A percentile compares a stretch with the other conserved stretches of the same genome.
phyloP scores from a whole-genome alignment of 2,329 filamentous ascomycete genomes.

The Arthrobotrys iridis region DNA sequence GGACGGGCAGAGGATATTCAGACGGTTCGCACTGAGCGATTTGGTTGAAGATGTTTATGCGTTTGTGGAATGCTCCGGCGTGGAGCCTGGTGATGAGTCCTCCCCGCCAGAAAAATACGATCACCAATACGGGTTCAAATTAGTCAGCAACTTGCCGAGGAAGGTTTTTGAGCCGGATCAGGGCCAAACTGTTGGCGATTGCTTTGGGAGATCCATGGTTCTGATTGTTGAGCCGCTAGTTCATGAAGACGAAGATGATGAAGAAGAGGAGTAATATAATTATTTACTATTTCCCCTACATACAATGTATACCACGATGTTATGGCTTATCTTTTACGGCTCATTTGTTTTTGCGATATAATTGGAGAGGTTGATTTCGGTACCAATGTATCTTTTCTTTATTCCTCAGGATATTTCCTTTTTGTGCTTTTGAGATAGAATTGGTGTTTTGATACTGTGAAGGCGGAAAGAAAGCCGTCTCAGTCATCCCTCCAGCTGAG shows the following conservation, averaged over 20 bases:
- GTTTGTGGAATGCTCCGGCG: conserved; percentile 89
- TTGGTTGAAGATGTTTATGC: conserved; percentile 90
- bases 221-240: conserved; percentile 81
- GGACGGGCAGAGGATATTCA: conserved; percentile 77
- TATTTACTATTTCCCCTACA: background rate
- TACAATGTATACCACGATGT: conserved; percentile 7
- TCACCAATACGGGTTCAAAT: conserved; percentile 83
- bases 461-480: background rate
- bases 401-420: too few species aligned
- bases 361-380: background rate
- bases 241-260: conserved; percentile 68
- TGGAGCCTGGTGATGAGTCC: conserved; percentile 65
- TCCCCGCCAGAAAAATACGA: conserved; percentile 72
- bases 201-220: conserved; percentile 84
- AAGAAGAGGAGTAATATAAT: conserved; percentile 59
- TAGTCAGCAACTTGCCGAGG: conserved; percentile 86
- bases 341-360: background rate
- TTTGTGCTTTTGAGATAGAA: background rate
- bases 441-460: background rate
- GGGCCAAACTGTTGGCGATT: conserved; percentile 73
- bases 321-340: background rate
- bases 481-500: background rate
- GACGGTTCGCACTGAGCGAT: conserved; percentile 76
- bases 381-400: background rate
- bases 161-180: conserved; percentile 78